Percentiles rank a stretch among this genome's conserved stretches.
These are phyloP conservation scores for Ophiocordyceps camponoti-saundersi DNA, from an alignment of 2,329 filamentous ascomycete genomes.

Conservation along the genomic window DNA sequence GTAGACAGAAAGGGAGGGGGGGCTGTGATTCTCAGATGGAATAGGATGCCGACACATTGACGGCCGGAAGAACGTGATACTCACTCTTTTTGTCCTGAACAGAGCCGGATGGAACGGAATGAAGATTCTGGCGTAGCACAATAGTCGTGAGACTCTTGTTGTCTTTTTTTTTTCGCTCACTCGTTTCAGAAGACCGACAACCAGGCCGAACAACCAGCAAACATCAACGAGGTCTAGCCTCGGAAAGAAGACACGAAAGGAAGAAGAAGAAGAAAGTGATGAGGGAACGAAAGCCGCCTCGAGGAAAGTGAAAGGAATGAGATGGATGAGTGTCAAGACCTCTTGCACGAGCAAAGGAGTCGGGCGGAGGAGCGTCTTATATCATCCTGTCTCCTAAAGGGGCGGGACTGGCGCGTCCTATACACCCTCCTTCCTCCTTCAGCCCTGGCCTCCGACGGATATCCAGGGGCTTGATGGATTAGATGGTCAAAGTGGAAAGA, in stretches of 20 bases:
- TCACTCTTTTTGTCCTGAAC: not conserved
- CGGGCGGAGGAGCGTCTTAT: conserved; percentile 2
- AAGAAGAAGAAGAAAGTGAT: conserved; percentile 4
- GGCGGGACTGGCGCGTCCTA: too few species aligned
- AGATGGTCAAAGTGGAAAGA: conserved; percentile 3
- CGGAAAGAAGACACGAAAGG: conserved; percentile 6
- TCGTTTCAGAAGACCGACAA: not conserved
- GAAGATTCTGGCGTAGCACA: not conserved
- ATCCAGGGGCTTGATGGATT: conserved; percentile 4
- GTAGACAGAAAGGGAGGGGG: too few species aligned
- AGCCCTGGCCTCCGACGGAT: not conserved
- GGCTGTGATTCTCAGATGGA: too few species aligned
- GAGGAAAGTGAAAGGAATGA: conserved; percentile 7
- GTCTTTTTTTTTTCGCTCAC: not conserved
- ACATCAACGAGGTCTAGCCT: conserved; percentile 18
- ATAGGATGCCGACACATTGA: too few species aligned
- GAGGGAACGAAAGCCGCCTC: conserved; percentile 9
- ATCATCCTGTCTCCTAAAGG: not conserved
- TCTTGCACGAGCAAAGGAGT: conserved; percentile 1
- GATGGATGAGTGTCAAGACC: conserved; percentile 1
- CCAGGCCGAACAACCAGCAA: not conserved
- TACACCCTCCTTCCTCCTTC: not conserved
- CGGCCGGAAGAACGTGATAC: not conserved
- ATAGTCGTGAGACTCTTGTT: not conserved
- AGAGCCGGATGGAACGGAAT: not conserved